Evolutionary conservation across 176 grass and related monocot genomes (phyloP), one percentile per base, ranked within the genome.

Genomic region (Poa pratensis): DNA sequence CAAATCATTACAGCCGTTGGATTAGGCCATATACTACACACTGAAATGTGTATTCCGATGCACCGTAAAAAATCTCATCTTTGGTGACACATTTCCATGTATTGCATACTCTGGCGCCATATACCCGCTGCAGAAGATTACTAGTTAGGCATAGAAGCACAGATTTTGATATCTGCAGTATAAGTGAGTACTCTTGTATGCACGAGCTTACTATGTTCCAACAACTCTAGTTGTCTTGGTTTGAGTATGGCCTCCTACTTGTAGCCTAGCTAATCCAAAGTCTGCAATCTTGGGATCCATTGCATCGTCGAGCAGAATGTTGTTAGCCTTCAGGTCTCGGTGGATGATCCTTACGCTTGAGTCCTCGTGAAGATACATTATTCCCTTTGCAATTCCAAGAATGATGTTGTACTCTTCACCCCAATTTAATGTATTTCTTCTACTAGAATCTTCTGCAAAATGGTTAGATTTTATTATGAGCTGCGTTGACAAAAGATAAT

Each of bases 301-400:
- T 45, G 70, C 12, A 13, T 64, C 42, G 5, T 78, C 74, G 6
- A 90, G 34, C 18, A 90, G 69, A 83, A 90, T 74, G 40, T 87
- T 87, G 26, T 77, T 90, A 1, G 84, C 62, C 71, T 90, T 90
- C 16, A 90, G 65, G 67, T 87, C 88, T 19, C 80, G 46, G 64
- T 90, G 84, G 79, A 90, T 87, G 57, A 90, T 90, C 68, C 85
- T 72, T 62, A 79, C n/a, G 15, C 89, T 77, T 40, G 89, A 87
- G 28, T 87, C 81, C 80, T 90, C 78, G 8, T 90, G 89, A 67
- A 90, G 85, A 42, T 90, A 90, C 49, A 87, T 40, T 80, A 90
- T 78, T 16, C 80, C 85, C 76, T 87, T 86, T 34, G 74, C 75
- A 50, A 90, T 90, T 58, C 84, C 80, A 30, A 87, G 45, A 63